A percentile compares a stretch with the other conserved stretches of the same genome.
phyloP scores from a whole-genome alignment of 2,329 filamentous ascomycete genomes.

The Colletotrichum brevisporum region DNA sequence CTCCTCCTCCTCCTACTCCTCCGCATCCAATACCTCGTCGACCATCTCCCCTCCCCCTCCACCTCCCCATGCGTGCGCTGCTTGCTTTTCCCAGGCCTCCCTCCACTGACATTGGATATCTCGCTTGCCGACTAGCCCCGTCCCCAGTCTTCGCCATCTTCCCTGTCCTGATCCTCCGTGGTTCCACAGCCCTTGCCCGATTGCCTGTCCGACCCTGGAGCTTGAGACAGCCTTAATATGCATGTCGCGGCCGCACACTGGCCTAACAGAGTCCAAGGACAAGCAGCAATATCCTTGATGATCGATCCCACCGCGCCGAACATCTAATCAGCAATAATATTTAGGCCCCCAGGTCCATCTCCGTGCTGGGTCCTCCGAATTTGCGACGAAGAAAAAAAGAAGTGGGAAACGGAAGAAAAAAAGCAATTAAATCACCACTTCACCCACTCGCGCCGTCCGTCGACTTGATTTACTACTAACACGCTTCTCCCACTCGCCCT shows the following conservation, averaged over 20 bases:
- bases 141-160: conserved; percentile 40
- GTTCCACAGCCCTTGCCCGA: conserved; percentile 35
- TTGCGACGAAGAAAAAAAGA: conserved; percentile 28
- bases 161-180: conserved; percentile 40
- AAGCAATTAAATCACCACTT: conserved; percentile 31
- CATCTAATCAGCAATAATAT: conserved; percentile 37
- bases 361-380: conserved; percentile 32
- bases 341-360: conserved; percentile 33
- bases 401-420: conserved; percentile 24
- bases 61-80: conserved; percentile 8
- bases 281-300: conserved; percentile 40
- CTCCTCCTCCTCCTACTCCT: conserved; percentile 5
- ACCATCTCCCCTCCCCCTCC: conserved; percentile 7
- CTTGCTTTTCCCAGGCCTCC: conserved; percentile 31
- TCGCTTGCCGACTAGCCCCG: conserved; percentile 39
- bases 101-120: conserved; percentile 40
- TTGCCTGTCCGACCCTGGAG: conserved; percentile 38
- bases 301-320: conserved; percentile 38
- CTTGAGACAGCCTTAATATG: conserved; percentile 41
- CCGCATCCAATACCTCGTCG: background rate
- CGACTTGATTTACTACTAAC: conserved; percentile 18
- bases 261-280: conserved; percentile 30
- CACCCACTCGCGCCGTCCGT: conserved; percentile 19
- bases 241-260: conserved; percentile 35
- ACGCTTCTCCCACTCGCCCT: background rate